These are phyloP conservation scores for Juncus inflexus DNA, from an alignment of 176 grass and related monocot genomes.

Conservation along the genomic window DNA sequence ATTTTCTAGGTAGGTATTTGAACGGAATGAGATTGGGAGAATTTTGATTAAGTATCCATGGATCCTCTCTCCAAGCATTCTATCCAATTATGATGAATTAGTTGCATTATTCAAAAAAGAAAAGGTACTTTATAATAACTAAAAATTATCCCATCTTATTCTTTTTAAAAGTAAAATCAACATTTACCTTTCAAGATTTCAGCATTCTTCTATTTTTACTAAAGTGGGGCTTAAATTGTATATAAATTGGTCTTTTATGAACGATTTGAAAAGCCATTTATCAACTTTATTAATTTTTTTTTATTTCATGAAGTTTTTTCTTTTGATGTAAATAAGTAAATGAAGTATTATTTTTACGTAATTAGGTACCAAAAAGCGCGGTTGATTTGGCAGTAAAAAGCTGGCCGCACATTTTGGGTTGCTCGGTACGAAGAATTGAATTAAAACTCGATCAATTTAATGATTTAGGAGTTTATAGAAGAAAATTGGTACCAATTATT, in stretches of 20 bases:
- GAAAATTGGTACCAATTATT: conserved; percentile 63
- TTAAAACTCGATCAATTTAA: conserved; percentile 47
- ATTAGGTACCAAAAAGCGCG: conserved; percentile 49
- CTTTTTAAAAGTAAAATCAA: too few relatives aligned
- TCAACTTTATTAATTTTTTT: conserved; percentile 16
- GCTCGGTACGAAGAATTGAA: conserved; percentile 63
- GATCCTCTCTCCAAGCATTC: conserved; percentile 79
- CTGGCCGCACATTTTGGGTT: conserved; percentile 87
- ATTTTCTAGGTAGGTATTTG: conserved; percentile 63
- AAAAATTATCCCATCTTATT: too few relatives aligned
- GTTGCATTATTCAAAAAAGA: conserved; percentile 52
- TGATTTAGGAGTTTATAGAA: conserved; percentile 58
- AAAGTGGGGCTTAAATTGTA: too few relatives aligned
- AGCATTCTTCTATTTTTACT: too few relatives aligned
- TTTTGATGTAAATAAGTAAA: conserved; percentile 17
- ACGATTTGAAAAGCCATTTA: not conserved
- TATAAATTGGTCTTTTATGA: too few relatives aligned
- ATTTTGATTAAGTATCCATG: conserved; percentile 87
- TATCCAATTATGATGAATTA: conserved; percentile 58
- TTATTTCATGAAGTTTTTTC: not conserved
- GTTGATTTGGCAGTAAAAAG: conserved; percentile 49
- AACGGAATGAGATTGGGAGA: conserved; percentile 40
- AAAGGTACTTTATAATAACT: conserved; percentile 38
- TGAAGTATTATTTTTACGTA: conserved; percentile 6
- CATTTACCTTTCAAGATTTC: too few relatives aligned